Evolutionary conservation across 139 green algal species (phyloP).

Genomic region (Chlorokybus atmophyticus): DNA sequence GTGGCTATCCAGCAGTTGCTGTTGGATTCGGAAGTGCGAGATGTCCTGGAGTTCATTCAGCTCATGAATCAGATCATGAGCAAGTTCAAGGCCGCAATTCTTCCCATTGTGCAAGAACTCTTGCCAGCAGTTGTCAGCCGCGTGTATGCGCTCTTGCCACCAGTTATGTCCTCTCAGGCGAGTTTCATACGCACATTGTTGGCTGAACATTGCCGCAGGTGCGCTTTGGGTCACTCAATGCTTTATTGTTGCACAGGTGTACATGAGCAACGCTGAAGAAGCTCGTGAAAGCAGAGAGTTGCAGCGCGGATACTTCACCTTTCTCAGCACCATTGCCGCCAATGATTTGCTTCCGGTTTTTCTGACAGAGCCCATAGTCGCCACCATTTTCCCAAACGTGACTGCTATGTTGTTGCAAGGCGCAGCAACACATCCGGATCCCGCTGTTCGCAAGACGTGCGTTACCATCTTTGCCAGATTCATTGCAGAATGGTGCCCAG

Average conservation of each 20-base stretch:
- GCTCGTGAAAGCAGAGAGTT: constrained; percentile 16
- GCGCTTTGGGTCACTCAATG: not conserved
- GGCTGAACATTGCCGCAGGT: not conserved
- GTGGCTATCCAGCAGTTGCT: constrained; percentile 23
- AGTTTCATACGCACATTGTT: not conserved
- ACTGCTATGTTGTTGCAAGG: too few species aligned
- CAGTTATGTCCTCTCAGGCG: not conserved
- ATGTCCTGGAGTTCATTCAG: constrained; percentile 30
- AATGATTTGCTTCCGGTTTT: constrained; percentile 17
- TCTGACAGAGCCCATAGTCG: too few species aligned
- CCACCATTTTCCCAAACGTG: too few species aligned
- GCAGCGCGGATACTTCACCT: constrained; percentile 14
- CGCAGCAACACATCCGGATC: too few species aligned
- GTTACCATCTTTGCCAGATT: too few species aligned
- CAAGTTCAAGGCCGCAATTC: constrained; percentile 18
- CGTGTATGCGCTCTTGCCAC: not conserved
- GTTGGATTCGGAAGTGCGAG: constrained; percentile 18
- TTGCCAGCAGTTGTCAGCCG: constrained; percentile 8
- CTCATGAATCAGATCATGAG: constrained; percentile 29
- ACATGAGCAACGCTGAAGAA: constrained; percentile 13
- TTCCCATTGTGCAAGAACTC: constrained; percentile 13
- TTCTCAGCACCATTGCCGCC: constrained; percentile 16
- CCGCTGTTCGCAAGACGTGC: too few species aligned
- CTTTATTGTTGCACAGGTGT: not conserved
- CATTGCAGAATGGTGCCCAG: too few species aligned